Evolutionary conservation across 164 flowering plant species (phyloP).

Genomic region (Buxus sempervirens): DNA sequence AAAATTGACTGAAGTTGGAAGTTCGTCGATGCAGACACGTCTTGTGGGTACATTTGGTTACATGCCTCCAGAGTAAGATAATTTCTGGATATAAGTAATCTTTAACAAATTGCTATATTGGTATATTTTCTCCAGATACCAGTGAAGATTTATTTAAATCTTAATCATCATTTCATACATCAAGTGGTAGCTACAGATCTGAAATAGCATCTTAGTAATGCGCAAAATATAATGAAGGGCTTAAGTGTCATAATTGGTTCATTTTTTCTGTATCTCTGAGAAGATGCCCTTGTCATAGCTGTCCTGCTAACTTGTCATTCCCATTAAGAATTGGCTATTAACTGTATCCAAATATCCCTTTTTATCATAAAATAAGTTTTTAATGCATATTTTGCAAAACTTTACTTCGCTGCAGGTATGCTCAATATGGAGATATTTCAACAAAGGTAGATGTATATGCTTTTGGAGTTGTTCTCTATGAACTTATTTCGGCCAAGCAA

Average conservation of each 20-base stretch:
- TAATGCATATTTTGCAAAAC: background rate
- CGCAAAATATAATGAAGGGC: no score
- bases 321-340: background rate
- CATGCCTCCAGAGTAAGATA: conserved; percentile 93
- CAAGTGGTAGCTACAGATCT: no score
- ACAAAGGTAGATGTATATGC: conserved; percentile 93
- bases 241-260: no score
- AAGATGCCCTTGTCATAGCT: no score
- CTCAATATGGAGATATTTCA: conserved; percentile 78
- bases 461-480: conserved; percentile 89
- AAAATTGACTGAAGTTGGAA: conserved; percentile 80
- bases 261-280: no score
- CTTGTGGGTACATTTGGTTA: conserved; percentile 96
- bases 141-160: no score
- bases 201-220: no score
- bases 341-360: background rate
- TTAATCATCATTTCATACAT: no score
- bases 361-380: background rate
- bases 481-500: conserved; percentile 80
- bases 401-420: conserved; percentile 50
- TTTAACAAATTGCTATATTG: no score
- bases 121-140: no score
- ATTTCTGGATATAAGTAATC: background rate
- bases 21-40: conserved; percentile 61
- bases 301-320: background rate